Percentiles rank a stretch among this genome's conserved stretches.
Conservation (phyloP, 2,329 filamentous ascomycete species). For the Colletotrichum sansevieriae region DNA sequence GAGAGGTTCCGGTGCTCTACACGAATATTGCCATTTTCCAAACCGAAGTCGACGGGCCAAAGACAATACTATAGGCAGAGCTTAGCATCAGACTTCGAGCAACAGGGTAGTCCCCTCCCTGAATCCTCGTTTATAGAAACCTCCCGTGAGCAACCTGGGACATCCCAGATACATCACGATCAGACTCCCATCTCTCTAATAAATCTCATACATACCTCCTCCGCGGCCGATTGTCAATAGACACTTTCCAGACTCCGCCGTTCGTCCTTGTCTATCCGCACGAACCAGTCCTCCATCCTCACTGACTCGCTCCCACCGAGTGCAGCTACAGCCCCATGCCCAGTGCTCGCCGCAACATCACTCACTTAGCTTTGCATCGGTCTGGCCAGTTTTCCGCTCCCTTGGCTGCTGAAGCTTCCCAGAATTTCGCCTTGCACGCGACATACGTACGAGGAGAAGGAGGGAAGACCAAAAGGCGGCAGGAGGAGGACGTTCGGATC, state of each 20-base stretch:
- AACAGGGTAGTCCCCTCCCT: neutral
- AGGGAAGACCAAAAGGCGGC: neutral
- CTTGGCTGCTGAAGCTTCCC: neutral
- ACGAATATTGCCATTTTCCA: slow-evolving; percentile 2
- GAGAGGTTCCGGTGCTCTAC: neutral
- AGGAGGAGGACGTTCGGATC: too few relatives aligned
- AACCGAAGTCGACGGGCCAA: neutral
- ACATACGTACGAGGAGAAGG: slow-evolving; percentile 5
- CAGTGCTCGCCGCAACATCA: slow-evolving; percentile 1
- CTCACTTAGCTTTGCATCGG: neutral
- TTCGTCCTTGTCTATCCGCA: slow-evolving; percentile 4
- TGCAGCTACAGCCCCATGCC: slow-evolving; percentile 14
- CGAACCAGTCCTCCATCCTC: neutral
- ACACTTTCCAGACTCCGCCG: neutral
- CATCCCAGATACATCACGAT: slow-evolving; percentile 1
- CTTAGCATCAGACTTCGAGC: too few relatives aligned
- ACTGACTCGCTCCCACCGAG: slow-evolving; percentile 32
- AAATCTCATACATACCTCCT: too few relatives aligned
- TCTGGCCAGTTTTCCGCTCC: slow-evolving; percentile 15
- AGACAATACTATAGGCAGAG: neutral
- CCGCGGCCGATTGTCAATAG: too few relatives aligned
- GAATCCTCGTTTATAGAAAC: slow-evolving; percentile 16
- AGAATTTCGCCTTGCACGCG: slow-evolving; percentile 10
- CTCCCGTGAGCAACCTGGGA: neutral
- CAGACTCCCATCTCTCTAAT: neutral